These are phyloP conservation scores for Erodium moschatum DNA, from an alignment of 441 rosid genomes.

Conservation along the genomic window DNA sequence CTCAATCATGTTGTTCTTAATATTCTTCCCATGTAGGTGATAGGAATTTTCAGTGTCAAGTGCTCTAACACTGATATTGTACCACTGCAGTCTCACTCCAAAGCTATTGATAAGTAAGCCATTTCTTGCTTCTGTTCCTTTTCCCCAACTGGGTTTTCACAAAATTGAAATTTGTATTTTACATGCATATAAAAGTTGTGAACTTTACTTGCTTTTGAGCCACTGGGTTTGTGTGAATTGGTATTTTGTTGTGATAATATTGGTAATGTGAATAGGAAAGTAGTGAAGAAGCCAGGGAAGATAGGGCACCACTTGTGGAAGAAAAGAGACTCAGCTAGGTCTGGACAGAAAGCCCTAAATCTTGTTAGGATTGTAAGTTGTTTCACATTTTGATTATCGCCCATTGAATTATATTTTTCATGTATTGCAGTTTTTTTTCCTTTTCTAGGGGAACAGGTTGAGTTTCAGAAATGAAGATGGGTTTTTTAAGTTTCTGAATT, in stretches of 20 bases:
- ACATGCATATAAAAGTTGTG: not conserved
- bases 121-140: slow-evolving; percentile 13
- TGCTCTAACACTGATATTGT: slow-evolving; percentile 26
- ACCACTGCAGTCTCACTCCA: slow-evolving; percentile 19
- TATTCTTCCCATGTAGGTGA: slow-evolving; percentile 19
- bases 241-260: slow-evolving; percentile 12
- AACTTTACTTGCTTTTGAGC: not conserved
- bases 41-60: slow-evolving; percentile 19
- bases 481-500: not conserved
- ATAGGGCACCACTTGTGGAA: slow-evolving; percentile 63
- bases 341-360: slow-evolving; percentile 59
- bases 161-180: too few species aligned
- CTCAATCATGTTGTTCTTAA: not conserved
- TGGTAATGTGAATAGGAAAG: slow-evolving; percentile 27
- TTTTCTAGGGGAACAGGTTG: too few species aligned
- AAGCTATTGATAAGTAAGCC: slow-evolving; percentile 32
- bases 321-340: slow-evolving; percentile 67
- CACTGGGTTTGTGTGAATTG: slow-evolving; percentile 6
- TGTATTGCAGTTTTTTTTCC: not conserved
- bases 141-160: not conserved
- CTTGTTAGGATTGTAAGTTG: slow-evolving; percentile 53
- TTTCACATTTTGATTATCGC: not conserved
- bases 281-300: slow-evolving; percentile 34
- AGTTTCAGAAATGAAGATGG: not conserved
- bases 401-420: not conserved